Evolutionary conservation across 768 basidiomycete species (phyloP).

Genomic region (Tephrocybe sp.): DNA sequence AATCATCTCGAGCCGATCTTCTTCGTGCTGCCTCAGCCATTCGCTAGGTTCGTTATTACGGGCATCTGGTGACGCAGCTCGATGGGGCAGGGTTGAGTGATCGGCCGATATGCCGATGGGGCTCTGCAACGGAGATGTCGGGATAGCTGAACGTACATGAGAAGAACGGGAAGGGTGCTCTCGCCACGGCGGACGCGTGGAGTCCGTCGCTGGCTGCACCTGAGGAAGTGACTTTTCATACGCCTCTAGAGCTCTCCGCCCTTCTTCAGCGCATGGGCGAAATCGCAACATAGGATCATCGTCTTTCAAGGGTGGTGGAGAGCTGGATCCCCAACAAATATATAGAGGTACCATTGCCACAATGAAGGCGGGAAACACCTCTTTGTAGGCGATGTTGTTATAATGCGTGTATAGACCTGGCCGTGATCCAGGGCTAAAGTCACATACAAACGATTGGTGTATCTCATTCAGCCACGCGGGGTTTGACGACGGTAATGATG

Average conservation of each 20-base stretch:
- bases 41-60: no score
- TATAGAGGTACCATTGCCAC: not conserved
- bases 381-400: not conserved
- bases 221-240: not conserved
- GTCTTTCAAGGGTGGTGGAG: not conserved
- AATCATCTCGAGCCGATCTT: no score
- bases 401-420: not conserved
- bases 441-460: not conserved
- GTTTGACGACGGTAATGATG: not conserved
- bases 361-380: not conserved
- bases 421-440: slow-evolving; percentile 1
- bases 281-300: not conserved
- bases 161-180: no score
- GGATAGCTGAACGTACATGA: no score
- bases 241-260: not conserved
- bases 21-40: no score
- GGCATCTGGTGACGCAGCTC: no score
- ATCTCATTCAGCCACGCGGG: not conserved
- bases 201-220: not conserved
- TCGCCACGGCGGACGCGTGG: no score
- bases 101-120: no score
- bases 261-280: not conserved
- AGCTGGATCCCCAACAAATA: slow-evolving; percentile 2
- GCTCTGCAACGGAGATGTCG: no score
- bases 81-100: no score